Conservation (phyloP, 2,329 filamentous ascomycete genomes). For the Verticillium nubilum region DNA sequence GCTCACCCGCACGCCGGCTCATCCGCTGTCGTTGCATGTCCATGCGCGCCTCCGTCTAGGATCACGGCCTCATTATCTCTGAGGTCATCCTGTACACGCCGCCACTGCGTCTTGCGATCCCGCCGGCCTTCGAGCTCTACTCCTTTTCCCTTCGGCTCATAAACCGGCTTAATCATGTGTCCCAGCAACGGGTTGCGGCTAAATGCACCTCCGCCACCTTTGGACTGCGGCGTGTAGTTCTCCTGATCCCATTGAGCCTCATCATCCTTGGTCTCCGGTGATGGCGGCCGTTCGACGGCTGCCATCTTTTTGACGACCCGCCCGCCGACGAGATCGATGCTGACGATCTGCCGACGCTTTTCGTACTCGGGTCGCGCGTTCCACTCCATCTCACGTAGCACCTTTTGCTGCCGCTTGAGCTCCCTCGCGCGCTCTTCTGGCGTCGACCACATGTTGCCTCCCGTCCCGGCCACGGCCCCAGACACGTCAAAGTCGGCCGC, state of each 20-base stretch:
- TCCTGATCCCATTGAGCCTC: slow-evolving; percentile 17
- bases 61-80: slow-evolving; percentile 55
- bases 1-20: slow-evolving; percentile 34
- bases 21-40: slow-evolving; percentile 25
- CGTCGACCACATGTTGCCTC: slow-evolving; percentile 73
- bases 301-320: slow-evolving; percentile 71
- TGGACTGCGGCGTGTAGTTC: slow-evolving; percentile 14
- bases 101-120: slow-evolving; percentile 43
- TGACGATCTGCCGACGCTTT: slow-evolving; percentile 78
- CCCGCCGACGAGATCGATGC: slow-evolving; percentile 73
- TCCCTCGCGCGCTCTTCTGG: slow-evolving; percentile 78
- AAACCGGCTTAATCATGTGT: slow-evolving; percentile 60
- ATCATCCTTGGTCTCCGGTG: slow-evolving; percentile 41
- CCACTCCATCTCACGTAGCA: slow-evolving; percentile 82
- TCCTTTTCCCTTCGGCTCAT: slow-evolving; percentile 48
- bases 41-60: slow-evolving; percentile 49
- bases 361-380: slow-evolving; percentile 81
- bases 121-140: slow-evolving; percentile 34
- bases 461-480: slow-evolving; percentile 34
- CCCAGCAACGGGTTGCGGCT: slow-evolving; percentile 64
- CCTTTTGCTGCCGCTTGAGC: slow-evolving; percentile 78
- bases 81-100: slow-evolving; percentile 55
- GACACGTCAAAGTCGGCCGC: slow-evolving; percentile 58
- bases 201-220: slow-evolving; percentile 48
- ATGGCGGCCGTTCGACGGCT: slow-evolving; percentile 52